Base-by-base conservation (phyloP, 495 filamentous ascomycete species). In the Acidomyces sp. region DNA sequence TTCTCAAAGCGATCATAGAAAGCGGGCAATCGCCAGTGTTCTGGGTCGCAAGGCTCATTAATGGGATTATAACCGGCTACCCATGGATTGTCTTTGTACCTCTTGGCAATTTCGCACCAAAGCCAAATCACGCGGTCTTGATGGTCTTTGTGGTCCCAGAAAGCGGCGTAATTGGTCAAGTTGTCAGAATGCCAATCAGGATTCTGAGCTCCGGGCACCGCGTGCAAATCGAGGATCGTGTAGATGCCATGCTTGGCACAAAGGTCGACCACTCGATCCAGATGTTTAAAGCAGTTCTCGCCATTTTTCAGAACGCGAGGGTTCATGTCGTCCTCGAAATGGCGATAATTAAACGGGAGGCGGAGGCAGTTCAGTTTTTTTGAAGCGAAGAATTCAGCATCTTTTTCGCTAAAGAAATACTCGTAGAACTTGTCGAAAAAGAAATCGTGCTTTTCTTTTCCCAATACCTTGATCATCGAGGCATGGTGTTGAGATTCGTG, bases 151-250 rank as follows among this genome's bases (percentile, higher is more conserved):
- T 71, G 71, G 4, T 75, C 66, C 76, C 76, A 79, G 56, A 80
- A 79, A 6, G 67, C 60, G 2, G 75, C 72, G 37, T 72, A 61
- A 46, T 63, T 58, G 25, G 66, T 63, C 7, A 60, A 61, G 24
- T 66, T 65, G 45, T 80, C 76, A 1, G 63, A 68, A 51, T 80
- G 76, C 76, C 76, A 79, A 48, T 75, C 76, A 20, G 62, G 66
- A 45, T 78, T 78, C 48, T 80, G 76, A 3, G 74, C 74, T 3
- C 76, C 75, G 4, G 76, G 76, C 3, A 65, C 67, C 15, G 75
- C 64, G 51, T 79, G 76, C 62, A 37, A 4, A 18, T 40, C 21
- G 3, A 41, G 11, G 28, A 41, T 43, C 16, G 69, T 72, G 51
- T 78, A 78, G 37, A 80, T 65, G 12, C 64, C 65, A 12, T 74